A percentile compares a stretch with the other conserved stretches of the same genome.
phyloP scores from a whole-genome alignment of 2,329 filamentous ascomycete species.

The Grosmannia penicillata region DNA sequence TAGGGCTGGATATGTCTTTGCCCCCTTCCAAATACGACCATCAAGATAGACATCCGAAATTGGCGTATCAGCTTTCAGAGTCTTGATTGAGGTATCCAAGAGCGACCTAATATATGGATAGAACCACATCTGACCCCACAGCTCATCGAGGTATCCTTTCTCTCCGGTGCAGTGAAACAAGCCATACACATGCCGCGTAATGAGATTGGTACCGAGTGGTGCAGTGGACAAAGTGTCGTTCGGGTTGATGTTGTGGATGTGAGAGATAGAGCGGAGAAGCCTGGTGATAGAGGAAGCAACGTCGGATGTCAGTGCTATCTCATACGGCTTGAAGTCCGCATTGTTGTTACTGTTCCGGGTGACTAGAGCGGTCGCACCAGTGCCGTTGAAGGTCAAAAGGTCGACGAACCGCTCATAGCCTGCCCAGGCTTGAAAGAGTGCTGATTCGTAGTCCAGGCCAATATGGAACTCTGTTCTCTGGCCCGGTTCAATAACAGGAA shows the following conservation, averaged over 20 bases:
- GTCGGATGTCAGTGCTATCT: neutral
- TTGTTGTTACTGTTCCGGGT: neutral
- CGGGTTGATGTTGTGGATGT: neutral
- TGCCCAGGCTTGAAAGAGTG: constrained; percentile 3
- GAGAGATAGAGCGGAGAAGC: neutral
- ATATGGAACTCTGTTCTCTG: constrained; percentile 2
- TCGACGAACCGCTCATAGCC: constrained; percentile 1
- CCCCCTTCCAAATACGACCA: neutral
- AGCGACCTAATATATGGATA: constrained; percentile 1
- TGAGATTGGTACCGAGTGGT: constrained; percentile 2
- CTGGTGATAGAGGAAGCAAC: neutral
- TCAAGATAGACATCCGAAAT: neutral
- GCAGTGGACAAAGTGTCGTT: neutral
- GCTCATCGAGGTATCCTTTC: constrained; percentile 4
- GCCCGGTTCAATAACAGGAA: neutral
- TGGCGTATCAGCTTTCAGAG: neutral
- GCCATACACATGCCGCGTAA: constrained; percentile 2
- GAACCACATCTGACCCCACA: constrained; percentile 3
- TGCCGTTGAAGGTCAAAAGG: neutral
- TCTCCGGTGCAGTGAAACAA: constrained; percentile 5
- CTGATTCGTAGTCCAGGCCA: constrained; percentile 3
- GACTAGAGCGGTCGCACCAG: neutral
- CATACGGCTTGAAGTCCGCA: neutral
- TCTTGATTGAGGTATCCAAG: neutral
- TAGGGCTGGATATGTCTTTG: neutral